phyloP scores from a whole-genome alignment of 164 flowering plant species.

The Magnolia officinalis region DNA sequence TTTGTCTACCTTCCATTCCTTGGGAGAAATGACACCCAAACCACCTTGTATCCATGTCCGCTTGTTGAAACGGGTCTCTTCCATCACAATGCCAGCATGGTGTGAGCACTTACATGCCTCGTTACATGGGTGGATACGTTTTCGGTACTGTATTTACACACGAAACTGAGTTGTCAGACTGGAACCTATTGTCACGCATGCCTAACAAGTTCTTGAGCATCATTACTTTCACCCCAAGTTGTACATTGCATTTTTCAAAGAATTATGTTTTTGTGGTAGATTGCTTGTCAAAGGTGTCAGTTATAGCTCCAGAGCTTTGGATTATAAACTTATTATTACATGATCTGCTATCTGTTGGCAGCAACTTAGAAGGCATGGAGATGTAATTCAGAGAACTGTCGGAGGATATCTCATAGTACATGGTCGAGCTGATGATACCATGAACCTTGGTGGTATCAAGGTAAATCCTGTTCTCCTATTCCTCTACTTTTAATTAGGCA shows the following conservation, averaged over 20 bases:
- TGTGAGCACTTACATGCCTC: not conserved
- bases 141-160: not conserved
- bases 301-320: not conserved
- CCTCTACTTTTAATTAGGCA: slow-evolving; percentile 1
- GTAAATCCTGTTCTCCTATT: slow-evolving; percentile 26
- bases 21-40: not conserved
- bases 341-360: slow-evolving; percentile 21
- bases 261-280: not conserved
- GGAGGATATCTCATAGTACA: slow-evolving; percentile 74
- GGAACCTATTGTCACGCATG: too few species aligned
- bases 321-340: not conserved
- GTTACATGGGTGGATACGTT: not conserved
- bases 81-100: not conserved
- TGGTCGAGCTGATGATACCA: slow-evolving; percentile 96
- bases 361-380: slow-evolving; percentile 92
- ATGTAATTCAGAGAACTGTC: slow-evolving; percentile 66
- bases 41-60: not conserved
- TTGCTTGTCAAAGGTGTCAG: not conserved
- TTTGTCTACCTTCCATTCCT: not conserved
- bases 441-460: slow-evolving; percentile 99
- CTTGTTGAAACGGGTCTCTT: not conserved
- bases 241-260: not conserved
- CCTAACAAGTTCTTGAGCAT: not conserved
- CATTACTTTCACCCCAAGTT: not conserved
- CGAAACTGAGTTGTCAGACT: too few species aligned